Percentiles rank a stretch among this genome's conserved stretches.
Conservation (phyloP, 2,329 filamentous ascomycete species). For the Tolypocladium ovalisporum region DNA sequence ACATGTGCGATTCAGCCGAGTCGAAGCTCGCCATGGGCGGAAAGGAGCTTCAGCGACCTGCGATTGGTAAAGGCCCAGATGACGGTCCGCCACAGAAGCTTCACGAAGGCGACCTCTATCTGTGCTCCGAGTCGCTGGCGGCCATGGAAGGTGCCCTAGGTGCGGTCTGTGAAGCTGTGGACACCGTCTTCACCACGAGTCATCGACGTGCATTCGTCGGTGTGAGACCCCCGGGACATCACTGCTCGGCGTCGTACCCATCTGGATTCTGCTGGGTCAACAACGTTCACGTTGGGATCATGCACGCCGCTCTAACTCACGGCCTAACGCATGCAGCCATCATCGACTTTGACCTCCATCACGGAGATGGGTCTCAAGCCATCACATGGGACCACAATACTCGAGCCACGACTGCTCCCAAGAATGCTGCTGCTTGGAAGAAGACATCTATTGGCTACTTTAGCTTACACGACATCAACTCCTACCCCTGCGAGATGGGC, state of each 20-base stretch:
- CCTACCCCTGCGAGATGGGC: constrained; percentile 91
- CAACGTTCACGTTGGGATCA: constrained; percentile 94
- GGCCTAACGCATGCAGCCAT: constrained; percentile 90
- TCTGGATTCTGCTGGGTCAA: constrained; percentile 99
- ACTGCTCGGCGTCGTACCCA: constrained; percentile 80
- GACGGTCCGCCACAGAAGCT: constrained; percentile 43
- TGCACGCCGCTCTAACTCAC: constrained; percentile 74
- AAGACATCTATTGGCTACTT: constrained; percentile 90
- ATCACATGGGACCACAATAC: constrained; percentile 88
- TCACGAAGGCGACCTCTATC: constrained; percentile 83
- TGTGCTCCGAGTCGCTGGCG: constrained; percentile 74
- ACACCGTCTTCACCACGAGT: constrained; percentile 60
- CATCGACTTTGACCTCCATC: constrained; percentile 83
- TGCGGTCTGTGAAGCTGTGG: constrained; percentile 86
- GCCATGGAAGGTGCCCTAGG: constrained; percentile 88
- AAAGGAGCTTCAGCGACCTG: constrained; percentile 65
- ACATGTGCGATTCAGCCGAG: constrained; percentile 75
- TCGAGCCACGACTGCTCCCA: constrained; percentile 48
- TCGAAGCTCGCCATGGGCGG: constrained; percentile 64
- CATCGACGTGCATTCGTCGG: constrained; percentile 80
- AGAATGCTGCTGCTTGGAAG: constrained; percentile 66
- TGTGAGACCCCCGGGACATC: constrained; percentile 86
- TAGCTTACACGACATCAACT: constrained; percentile 96
- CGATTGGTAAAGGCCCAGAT: constrained; percentile 42
- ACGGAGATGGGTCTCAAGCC: constrained; percentile 89